phyloP scores from a whole-genome alignment of 2,329 filamentous ascomycete genomes.

The Thelonectria discophora region DNA sequence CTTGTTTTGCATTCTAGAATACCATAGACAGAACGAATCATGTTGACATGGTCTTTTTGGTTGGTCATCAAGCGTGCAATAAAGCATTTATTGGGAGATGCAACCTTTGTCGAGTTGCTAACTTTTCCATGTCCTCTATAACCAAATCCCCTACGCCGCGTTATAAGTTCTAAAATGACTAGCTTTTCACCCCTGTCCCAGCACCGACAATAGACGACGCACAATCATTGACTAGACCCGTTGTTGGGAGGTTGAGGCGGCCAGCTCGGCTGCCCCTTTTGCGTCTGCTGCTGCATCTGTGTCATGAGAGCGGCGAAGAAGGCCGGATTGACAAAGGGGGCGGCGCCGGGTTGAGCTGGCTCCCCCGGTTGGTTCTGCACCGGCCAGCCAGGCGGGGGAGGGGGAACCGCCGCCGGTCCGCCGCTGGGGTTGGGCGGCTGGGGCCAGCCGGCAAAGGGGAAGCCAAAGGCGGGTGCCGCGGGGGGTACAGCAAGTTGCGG shows the following conservation, averaged over 20 bases:
- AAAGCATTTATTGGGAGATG: neutral
- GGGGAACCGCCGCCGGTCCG: slow-evolving; percentile 50
- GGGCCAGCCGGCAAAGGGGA: slow-evolving; percentile 56
- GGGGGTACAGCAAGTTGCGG: slow-evolving; percentile 35
- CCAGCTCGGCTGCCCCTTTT: slow-evolving; percentile 44
- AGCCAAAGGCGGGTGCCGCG: slow-evolving; percentile 50
- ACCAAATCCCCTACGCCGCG: slow-evolving; percentile 29
- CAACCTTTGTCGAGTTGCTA: neutral
- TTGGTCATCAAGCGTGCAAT: neutral
- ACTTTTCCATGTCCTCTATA: slow-evolving; percentile 19
- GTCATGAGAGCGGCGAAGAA: slow-evolving; percentile 62
- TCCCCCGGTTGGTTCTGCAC: slow-evolving; percentile 47
- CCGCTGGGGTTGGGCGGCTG: slow-evolving; percentile 43
- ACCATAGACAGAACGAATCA: neutral
- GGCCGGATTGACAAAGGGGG: slow-evolving; percentile 65
- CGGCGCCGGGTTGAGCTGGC: slow-evolving; percentile 45
- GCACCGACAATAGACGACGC: slow-evolving; percentile 4
- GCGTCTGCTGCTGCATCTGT: slow-evolving; percentile 52
- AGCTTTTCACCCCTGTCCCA: slow-evolving; percentile 5
- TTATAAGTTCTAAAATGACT: slow-evolving; percentile 12
- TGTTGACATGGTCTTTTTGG: neutral
- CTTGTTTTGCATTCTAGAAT: neutral
- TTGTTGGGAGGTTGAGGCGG: slow-evolving; percentile 43
- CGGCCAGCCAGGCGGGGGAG: slow-evolving; percentile 52
- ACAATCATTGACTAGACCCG: slow-evolving; percentile 39